These are phyloP conservation scores for Xanthoceras sorbifolium DNA, from an alignment of 345 rosid species.

Conservation along the genomic window DNA sequence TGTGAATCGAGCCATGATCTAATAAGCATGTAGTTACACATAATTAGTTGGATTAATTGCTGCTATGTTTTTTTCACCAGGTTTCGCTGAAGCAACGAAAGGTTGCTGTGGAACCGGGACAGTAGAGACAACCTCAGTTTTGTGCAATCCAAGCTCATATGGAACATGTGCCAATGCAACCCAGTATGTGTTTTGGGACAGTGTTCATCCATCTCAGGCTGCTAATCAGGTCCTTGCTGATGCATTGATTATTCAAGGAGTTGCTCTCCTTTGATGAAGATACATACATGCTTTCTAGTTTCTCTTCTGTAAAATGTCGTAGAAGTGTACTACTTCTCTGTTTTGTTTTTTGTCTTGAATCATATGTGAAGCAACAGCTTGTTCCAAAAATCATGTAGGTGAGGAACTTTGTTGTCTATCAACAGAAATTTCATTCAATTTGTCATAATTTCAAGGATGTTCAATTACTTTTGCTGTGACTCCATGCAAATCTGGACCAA, in stretches of 20 bases:
- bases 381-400: background rate
- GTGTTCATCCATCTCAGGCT: slow-evolving; percentile 93
- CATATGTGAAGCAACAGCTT: background rate
- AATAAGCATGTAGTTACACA: background rate
- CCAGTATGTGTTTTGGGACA: slow-evolving; percentile 89
- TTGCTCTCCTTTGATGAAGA: slow-evolving; percentile 48
- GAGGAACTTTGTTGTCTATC: background rate
- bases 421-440: background rate
- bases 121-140: slow-evolving; percentile 64
- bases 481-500: background rate
- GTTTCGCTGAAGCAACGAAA: slow-evolving; percentile 77
- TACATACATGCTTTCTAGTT: background rate
- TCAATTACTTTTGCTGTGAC: background rate
- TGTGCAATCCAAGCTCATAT: slow-evolving; percentile 71
- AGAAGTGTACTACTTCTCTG: background rate
- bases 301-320: background rate
- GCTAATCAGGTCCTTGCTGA: slow-evolving; percentile 82
- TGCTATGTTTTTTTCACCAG: slow-evolving; percentile 27
- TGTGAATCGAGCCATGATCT: background rate
- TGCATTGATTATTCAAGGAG: slow-evolving; percentile 62
- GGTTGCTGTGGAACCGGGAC: slow-evolving; percentile 95
- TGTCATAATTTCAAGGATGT: background rate
- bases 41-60: background rate
- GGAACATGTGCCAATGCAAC: slow-evolving; percentile 89
- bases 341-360: slow-evolving; percentile 10